Conservation (phyloP, 116 monocot genomes). For the Trichopus zeylanicus region DNA sequence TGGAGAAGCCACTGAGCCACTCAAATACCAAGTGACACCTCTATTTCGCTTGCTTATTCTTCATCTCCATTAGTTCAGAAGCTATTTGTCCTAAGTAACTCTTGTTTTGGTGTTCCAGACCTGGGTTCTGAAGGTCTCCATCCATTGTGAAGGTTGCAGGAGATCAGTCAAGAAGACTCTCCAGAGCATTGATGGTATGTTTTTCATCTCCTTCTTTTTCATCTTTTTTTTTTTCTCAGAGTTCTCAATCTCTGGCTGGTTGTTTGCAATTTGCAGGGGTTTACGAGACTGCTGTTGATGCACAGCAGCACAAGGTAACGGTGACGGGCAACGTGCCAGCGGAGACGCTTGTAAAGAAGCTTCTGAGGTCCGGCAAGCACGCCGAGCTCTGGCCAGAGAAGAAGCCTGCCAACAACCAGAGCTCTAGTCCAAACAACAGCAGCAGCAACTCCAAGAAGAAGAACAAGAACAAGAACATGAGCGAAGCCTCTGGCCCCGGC, state of each 20-base stretch:
- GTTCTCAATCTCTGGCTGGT: neutral
- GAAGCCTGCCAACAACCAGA: slow-evolving; percentile 7
- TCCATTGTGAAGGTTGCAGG: slow-evolving; percentile 89
- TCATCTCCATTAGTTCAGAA: neutral
- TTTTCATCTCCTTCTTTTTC: neutral
- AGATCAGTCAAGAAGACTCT: slow-evolving; percentile 77
- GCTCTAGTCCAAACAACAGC: slow-evolving; percentile 9
- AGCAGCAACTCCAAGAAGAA: slow-evolving; percentile 3
- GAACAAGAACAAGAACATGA: slow-evolving; percentile 19
- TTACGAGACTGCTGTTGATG: slow-evolving; percentile 52
- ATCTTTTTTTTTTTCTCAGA: neutral
- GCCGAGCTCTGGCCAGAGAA: slow-evolving; percentile 75
- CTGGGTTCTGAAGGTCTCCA: slow-evolving; percentile 70
- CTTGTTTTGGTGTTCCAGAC: slow-evolving; percentile 29
- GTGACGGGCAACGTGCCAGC: slow-evolving; percentile 73
- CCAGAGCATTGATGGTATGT: slow-evolving; percentile 60
- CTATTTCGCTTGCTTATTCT: too few relatives aligned
- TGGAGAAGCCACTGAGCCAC: slow-evolving; percentile 30
- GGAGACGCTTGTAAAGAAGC: slow-evolving; percentile 67
- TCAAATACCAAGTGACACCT: slow-evolving; percentile 27
- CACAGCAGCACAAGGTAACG: slow-evolving; percentile 71
- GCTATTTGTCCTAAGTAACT: neutral
- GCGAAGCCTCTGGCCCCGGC: neutral
- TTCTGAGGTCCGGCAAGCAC: slow-evolving; percentile 67
- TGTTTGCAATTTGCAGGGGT: slow-evolving; percentile 40